A percentile compares a stretch with the other conserved stretches of the same genome.
Conservation (phyloP, 1,284 basidiomycete species). For the Ganoderma multipileum region DNA sequence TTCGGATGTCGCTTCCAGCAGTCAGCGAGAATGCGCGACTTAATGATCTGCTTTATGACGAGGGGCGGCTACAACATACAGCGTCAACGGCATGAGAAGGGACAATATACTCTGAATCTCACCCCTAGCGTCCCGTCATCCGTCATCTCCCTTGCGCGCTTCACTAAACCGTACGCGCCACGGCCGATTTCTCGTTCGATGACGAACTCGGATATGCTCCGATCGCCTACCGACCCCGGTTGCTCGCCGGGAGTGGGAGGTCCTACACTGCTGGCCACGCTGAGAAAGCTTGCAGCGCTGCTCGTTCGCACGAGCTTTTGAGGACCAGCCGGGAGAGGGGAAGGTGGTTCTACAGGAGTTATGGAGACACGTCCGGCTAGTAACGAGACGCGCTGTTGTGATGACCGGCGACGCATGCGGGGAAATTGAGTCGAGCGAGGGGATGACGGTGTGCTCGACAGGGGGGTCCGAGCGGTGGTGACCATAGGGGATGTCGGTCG, state of each 20-base stretch:
- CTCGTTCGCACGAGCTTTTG: conserved; percentile 65
- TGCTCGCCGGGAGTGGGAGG: conserved; percentile 65
- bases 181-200: conserved; percentile 90
- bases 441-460: conserved; percentile 48
- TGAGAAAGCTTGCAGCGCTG: conserved; percentile 68
- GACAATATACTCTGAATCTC: conserved; percentile 43
- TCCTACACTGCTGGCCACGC: conserved; percentile 62
- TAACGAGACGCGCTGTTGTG: conserved; percentile 81
- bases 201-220: conserved; percentile 79
- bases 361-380: conserved; percentile 82
- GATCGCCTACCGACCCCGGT: conserved; percentile 60
- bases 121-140: conserved; percentile 83
- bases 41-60: conserved; percentile 98
- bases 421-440: conserved; percentile 45
- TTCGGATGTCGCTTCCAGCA: conserved; percentile 98
- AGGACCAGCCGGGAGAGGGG: conserved; percentile 61
- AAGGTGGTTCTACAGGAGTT: conserved; percentile 71
- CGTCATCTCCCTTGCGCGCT: conserved; percentile 84
- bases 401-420: conserved; percentile 75
- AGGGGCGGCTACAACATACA: conserved; percentile 63
- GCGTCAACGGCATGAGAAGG: conserved; percentile 17
- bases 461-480: conserved; percentile 34
- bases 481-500: conserved; percentile 29
- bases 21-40: conserved; percentile 96
- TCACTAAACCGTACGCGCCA: conserved; percentile 97